Evolutionary conservation across 805 yeast genomes (phyloP).

Genomic region (Yarrowia osloensis): DNA sequence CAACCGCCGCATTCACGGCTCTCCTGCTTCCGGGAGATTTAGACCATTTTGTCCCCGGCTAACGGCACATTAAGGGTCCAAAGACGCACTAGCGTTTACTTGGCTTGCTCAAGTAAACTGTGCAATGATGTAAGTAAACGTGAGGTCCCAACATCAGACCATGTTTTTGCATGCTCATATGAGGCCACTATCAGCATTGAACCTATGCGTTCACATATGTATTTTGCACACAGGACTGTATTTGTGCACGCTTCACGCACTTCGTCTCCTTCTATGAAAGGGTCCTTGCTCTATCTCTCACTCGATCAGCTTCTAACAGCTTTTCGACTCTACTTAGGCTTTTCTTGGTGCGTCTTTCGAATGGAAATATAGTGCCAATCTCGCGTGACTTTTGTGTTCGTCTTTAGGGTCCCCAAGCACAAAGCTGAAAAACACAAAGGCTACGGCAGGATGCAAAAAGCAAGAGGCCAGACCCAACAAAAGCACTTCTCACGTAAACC

Average conservation of each 20-base stretch:
- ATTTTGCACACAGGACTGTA: too few species aligned
- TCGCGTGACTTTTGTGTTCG: slow-evolving; percentile 4
- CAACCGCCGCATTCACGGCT: too few species aligned
- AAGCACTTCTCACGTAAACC: not conserved
- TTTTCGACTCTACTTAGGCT: not conserved
- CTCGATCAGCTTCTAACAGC: not conserved
- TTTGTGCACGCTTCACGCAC: too few species aligned
- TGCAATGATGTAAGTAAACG: too few species aligned
- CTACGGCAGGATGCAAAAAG: not conserved
- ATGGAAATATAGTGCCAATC: not conserved
- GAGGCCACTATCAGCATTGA: too few species aligned
- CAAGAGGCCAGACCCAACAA: not conserved
- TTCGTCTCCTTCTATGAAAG: not conserved
- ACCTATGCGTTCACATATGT: too few species aligned
- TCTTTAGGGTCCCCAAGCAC: too few species aligned
- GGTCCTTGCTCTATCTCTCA: not conserved
- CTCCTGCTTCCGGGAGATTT: too few species aligned
- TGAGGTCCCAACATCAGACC: not conserved
- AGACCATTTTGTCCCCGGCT: not conserved
- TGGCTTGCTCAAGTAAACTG: not conserved
- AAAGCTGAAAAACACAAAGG: not conserved
- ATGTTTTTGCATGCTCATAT: too few species aligned
- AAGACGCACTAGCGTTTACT: not conserved
- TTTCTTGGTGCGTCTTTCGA: too few species aligned
- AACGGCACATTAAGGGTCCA: not conserved